phyloP scores from a whole-genome alignment of 225 moss, liverwort and hornwort species.

The Pseudoscleropodium purum region DNA sequence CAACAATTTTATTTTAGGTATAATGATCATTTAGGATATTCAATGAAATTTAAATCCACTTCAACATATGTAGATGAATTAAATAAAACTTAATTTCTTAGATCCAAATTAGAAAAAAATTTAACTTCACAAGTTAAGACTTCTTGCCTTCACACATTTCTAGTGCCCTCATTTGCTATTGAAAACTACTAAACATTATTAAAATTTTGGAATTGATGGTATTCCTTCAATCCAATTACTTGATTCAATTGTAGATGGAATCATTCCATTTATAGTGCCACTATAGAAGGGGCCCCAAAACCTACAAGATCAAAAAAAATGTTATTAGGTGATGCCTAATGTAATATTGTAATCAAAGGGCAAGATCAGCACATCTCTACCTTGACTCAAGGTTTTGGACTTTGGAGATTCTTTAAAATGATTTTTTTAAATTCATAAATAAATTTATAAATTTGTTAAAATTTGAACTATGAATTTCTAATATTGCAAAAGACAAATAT shows the following conservation, averaged over 20 bases:
- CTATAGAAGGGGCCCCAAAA: rapidly evolving
- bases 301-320: neutral
- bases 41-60: neutral
- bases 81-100: too few species aligned
- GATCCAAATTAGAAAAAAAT: neutral
- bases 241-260: neutral
- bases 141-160: neutral
- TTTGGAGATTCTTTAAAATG: rapidly evolving
- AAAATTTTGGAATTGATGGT: neutral
- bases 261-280: neutral
- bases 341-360: neutral
- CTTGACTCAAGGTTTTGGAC: too few species aligned
- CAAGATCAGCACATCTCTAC: neutral
- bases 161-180: neutral
- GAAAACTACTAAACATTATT: neutral
- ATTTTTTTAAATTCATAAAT: too few species aligned
- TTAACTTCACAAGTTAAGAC: rapidly evolving
- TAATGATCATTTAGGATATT: neutral
- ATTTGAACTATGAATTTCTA: too few species aligned
- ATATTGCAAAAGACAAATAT: too few species aligned
- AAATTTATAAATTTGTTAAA: too few species aligned
- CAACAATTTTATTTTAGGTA: neutral
- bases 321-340: neutral
- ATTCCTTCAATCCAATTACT: neutral
- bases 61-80: too few species aligned